A percentile compares a stretch with the other conserved stretches of the same genome.
phyloP scores from a whole-genome alignment of 2,329 filamentous ascomycete genomes.

The Epichloe sibirici region DNA sequence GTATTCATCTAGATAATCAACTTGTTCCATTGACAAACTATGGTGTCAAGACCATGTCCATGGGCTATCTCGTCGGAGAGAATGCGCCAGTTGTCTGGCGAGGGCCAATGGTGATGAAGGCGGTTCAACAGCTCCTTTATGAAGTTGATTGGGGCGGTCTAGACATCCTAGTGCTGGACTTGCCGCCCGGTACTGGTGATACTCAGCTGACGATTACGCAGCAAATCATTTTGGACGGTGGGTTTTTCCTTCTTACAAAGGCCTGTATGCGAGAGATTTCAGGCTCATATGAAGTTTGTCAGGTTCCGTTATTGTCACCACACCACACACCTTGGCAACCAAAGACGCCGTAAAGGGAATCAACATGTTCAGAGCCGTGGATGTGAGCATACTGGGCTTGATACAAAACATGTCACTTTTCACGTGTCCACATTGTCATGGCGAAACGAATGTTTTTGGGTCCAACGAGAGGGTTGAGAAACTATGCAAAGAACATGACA shows the following conservation, averaged over 20 bases:
- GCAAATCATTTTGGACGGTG: constrained; percentile 77
- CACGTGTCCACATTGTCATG: constrained; percentile 63
- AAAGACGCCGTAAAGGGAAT: constrained; percentile 88
- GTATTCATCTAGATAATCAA: constrained; percentile 48
- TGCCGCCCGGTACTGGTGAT: constrained; percentile 91
- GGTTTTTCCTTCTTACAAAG: constrained; percentile 10
- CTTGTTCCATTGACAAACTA: constrained; percentile 85
- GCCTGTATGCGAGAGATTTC: neutral
- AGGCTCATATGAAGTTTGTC: neutral
- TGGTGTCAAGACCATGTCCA: constrained; percentile 95
- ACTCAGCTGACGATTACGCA: constrained; percentile 96
- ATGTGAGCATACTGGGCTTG: constrained; percentile 71
- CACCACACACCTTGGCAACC: constrained; percentile 83
- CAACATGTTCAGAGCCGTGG: constrained; percentile 81
- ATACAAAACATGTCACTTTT: constrained; percentile 90
- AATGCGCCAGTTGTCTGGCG: constrained; percentile 85
- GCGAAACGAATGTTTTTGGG: constrained; percentile 67
- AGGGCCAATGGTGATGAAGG: constrained; percentile 95
- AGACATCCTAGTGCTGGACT: constrained; percentile 78
- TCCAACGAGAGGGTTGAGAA: constrained; percentile 49
- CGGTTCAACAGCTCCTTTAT: constrained; percentile 86
- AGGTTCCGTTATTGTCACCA: constrained; percentile 80
- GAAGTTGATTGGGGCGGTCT: constrained; percentile 89
- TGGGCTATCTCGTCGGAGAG: constrained; percentile 82
- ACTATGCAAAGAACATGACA: constrained; percentile 58